Conservation (phyloP, 176 grass and related monocot species). For the Eleusine coracana region DNA sequence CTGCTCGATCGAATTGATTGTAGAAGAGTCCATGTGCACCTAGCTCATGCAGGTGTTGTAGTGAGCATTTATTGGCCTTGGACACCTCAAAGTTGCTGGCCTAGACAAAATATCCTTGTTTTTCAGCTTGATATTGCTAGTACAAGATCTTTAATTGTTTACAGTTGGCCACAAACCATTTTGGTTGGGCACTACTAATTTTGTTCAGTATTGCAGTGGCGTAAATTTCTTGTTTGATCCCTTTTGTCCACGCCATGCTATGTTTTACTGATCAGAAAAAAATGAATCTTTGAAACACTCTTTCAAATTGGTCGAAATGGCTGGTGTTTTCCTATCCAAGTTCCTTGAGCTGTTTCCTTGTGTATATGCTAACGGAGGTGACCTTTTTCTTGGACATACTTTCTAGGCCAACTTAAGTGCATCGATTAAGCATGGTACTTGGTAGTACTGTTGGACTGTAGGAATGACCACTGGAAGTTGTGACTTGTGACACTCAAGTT, state of each 20-base stretch:
- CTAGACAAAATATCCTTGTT: conserved; percentile 12
- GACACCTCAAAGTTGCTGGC: conserved; percentile 13
- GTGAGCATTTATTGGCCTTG: conserved; percentile 35
- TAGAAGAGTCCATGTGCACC: neutral
- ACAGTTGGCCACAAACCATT: neutral
- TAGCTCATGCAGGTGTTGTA: neutral
- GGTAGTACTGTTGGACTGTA: neutral
- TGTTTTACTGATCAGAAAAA: neutral
- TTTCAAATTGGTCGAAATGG: neutral
- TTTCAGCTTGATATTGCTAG: neutral
- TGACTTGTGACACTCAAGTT: neutral
- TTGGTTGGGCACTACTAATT: neutral
- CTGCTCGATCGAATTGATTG: neutral
- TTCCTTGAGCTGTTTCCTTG: conserved; percentile 2
- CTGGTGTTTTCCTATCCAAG: neutral
- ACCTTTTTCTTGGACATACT: neutral
- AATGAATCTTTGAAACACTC: neutral
- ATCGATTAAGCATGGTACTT: neutral
- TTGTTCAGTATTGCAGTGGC: neutral
- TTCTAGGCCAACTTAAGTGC: neutral
- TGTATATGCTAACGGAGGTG: neutral
- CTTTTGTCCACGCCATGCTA: neutral
- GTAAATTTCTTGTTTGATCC: neutral
- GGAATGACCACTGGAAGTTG: neutral
- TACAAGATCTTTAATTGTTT: neutral